These are phyloP conservation scores for Cyclospora cayetanensis DNA, from an alignment of 169 alveolate genomes.

Conservation along the genomic window DNA sequence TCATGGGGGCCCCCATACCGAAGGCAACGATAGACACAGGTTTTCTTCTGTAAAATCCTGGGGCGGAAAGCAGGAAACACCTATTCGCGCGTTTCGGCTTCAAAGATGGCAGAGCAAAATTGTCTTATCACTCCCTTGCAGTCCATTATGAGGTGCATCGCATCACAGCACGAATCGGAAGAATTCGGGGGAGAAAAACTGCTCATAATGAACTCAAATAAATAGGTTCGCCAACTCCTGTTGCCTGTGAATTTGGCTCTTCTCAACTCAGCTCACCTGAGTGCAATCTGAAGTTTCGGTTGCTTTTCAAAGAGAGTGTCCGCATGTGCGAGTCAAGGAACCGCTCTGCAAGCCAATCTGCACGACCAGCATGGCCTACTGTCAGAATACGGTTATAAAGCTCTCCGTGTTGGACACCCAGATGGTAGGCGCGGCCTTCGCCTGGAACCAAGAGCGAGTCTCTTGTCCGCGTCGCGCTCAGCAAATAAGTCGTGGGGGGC, in stretches of 20 bases:
- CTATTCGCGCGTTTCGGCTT: background rate
- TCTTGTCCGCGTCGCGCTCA: constrained; percentile 61
- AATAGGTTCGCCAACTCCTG: too few relatives aligned
- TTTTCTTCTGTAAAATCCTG: constrained; percentile 71
- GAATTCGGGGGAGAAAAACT: too few relatives aligned
- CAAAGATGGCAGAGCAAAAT: too few relatives aligned
- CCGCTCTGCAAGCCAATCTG: constrained; percentile 69
- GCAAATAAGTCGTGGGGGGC: background rate
- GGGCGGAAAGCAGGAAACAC: background rate
- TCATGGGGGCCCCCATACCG: constrained; percentile 79
- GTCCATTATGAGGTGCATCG: too few relatives aligned
- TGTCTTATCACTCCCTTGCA: too few relatives aligned
- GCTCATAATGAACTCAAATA: too few relatives aligned
- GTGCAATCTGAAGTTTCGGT: constrained; percentile 68
- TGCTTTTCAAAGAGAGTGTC: constrained; percentile 60
- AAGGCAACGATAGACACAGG: constrained; percentile 73
- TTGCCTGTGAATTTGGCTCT: too few relatives aligned
- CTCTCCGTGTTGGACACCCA: constrained; percentile 72
- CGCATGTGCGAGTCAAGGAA: constrained; percentile 68
- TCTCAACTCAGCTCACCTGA: constrained; percentile 69
- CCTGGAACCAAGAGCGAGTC: constrained; percentile 71
- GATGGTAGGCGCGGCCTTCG: constrained; percentile 72
- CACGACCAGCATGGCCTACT: constrained; percentile 73
- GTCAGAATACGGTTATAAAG: constrained; percentile 66
- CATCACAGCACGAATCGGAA: too few relatives aligned